These are phyloP conservation scores for Termitomyces sp. DNA, from an alignment of 768 basidiomycete genomes.

Conservation along the genomic window DNA sequence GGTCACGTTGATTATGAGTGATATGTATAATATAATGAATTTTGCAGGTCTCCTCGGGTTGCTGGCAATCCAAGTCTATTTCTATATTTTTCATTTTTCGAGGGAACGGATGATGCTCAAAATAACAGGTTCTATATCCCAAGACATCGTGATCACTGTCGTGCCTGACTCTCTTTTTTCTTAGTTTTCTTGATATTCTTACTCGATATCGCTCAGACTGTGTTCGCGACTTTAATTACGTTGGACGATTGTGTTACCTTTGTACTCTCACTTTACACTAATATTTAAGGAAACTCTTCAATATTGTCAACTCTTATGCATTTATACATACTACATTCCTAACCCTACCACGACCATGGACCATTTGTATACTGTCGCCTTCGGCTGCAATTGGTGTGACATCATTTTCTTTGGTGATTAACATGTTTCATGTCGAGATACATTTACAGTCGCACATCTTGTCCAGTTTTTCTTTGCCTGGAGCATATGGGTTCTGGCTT, in stretches of 20 bases:
- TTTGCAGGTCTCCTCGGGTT: slow-evolving; percentile 11
- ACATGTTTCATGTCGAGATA: background rate
- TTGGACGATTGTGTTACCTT: background rate
- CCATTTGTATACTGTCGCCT: background rate
- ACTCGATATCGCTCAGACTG: background rate
- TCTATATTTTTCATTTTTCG: background rate
- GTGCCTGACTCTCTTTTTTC: background rate
- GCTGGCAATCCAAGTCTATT: background rate
- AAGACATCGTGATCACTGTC: background rate
- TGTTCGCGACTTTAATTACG: background rate
- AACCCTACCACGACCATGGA: background rate
- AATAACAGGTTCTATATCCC: background rate
- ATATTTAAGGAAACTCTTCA: background rate
- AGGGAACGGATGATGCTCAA: background rate
- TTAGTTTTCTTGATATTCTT: background rate
- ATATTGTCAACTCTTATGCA: too few relatives aligned
- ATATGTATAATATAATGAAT: background rate
- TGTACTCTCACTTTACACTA: too few relatives aligned
- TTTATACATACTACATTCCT: too few relatives aligned
- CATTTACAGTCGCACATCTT: background rate
- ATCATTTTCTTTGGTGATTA: background rate
- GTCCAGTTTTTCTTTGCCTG: background rate
- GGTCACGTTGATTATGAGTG: background rate
- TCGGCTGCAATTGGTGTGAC: background rate
- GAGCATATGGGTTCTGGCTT: background rate